Conservation (phyloP, 225 moss, liverwort and hornwort species). For the Sphagnum contortum region DNA sequence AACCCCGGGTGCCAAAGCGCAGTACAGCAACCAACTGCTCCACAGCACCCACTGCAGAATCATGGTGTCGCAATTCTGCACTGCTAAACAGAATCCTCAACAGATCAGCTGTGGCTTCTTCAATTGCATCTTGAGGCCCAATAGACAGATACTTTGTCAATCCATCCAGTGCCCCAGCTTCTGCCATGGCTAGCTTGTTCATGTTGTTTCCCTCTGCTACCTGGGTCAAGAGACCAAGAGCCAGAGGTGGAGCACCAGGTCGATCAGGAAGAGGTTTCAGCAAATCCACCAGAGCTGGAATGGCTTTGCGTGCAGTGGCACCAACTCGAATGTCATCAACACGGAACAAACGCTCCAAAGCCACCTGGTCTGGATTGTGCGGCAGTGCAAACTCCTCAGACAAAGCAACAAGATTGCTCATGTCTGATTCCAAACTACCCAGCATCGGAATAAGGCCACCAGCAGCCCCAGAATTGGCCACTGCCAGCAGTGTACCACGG, state of each 20-base stretch:
- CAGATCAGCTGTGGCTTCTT: conserved; percentile 91
- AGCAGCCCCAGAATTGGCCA: conserved; percentile 98
- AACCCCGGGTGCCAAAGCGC: conserved; percentile 82
- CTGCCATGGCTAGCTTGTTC: conserved; percentile 97
- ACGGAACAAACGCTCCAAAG: conserved; percentile 89
- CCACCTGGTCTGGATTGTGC: conserved; percentile 84
- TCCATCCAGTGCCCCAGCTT: conserved; percentile 91
- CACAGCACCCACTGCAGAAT: conserved; percentile 79
- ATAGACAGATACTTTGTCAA: conserved; percentile 92
- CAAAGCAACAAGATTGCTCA: conserved; percentile 67
- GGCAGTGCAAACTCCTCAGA: conserved; percentile 80
- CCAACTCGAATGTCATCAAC: conserved; percentile 95
- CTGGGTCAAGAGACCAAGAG: conserved; percentile 79
- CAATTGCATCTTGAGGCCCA: conserved; percentile 92
- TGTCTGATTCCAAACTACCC: conserved; percentile 80
- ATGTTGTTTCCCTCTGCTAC: conserved; percentile 84
- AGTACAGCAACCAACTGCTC: conserved; percentile 94
- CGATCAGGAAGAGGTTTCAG: conserved; percentile 91
- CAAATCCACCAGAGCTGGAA: conserved; percentile 88
- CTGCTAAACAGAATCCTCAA: conserved; percentile 78
- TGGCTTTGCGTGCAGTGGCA: conserved; percentile 93
- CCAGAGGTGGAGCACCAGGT: conserved; percentile 91
- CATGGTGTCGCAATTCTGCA: conserved; percentile 77
- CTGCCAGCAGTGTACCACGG: conserved; percentile 89
- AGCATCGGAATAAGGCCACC: conserved; percentile 81